Base-by-base conservation (phyloP, 306 rosid genomes). In the Canavalia ensiformis region DNA sequence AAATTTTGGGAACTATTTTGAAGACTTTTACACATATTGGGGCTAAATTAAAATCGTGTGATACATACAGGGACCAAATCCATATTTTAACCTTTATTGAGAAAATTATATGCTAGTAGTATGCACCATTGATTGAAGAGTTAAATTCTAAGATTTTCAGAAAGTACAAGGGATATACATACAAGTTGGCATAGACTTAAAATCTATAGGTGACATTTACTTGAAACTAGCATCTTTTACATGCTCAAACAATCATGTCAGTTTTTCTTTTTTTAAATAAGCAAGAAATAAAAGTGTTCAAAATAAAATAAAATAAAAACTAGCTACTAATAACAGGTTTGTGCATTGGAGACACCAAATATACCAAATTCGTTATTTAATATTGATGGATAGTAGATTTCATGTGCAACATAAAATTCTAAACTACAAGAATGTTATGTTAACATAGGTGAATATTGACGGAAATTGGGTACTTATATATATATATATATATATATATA, bases 391-490 rank as follows among this genome's bases (percentile, higher is more conserved):
- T 68, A 18, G 6, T 69, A 67, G 59, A 45, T 55, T 47, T 52
- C 30, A 34, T 3, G 13, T 52, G 37, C n/a, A 72, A 12, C 41
- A 35, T 13, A 47, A 79, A 59, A 52, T 70, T 72, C 11, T 72
- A 35, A 30, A 64, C 39, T 35, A 18, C 18, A 57, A 39, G 45
- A 58, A 74, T 72, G 55, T 62, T 68, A 31, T 41, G 44, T 58
- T 46, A 39, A 58, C 45, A 58, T 6, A 0, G 68, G 84, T 2
- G 63, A 72, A 66, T 46, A 13, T 33, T 42, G 74, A 78, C 69
- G 25, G 83, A 50, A 8, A 46, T n/a, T 37, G 59, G n/a, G 49
- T 6, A 69, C 4, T 13, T 37, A 18, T 18, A 18, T 18, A 18
- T 18, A 18, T 18, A 18, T 18, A 18, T 18, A 18, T 18, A 18